Evolutionary conservation across 306 rosid species (phyloP).

Genomic region (Rubus parviflorus): DNA sequence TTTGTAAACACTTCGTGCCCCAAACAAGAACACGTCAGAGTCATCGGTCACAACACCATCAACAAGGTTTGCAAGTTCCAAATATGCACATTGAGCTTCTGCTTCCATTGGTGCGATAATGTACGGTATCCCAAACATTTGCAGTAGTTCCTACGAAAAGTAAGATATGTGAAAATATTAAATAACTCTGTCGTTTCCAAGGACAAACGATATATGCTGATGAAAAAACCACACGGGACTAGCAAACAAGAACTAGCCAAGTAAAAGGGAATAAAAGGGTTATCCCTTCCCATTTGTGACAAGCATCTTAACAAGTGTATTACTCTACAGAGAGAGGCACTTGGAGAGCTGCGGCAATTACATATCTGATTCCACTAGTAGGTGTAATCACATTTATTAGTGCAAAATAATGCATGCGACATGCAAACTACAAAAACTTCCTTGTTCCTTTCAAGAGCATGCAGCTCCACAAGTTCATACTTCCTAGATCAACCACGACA

Average conservation of each 20-base stretch:
- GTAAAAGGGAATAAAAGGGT: neutral
- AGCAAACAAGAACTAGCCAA: neutral
- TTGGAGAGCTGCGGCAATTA: neutral
- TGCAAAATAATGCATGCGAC: too few species aligned
- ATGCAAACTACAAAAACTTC: too few species aligned
- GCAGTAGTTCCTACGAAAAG: slow-evolving; percentile 73
- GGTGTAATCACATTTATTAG: too few species aligned
- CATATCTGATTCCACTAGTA: neutral
- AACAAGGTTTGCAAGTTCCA: slow-evolving; percentile 82
- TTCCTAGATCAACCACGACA: neutral
- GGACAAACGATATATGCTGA: slow-evolving; percentile 10
- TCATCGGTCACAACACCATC: slow-evolving; percentile 99
- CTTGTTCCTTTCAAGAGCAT: neutral
- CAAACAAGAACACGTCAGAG: slow-evolving; percentile 88
- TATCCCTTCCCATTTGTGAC: neutral
- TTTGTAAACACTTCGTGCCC: slow-evolving; percentile 90
- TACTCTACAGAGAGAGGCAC: neutral
- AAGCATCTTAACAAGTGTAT: neutral
- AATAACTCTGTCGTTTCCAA: slow-evolving; percentile 17
- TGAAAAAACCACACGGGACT: slow-evolving; percentile 12
- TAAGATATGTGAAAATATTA: slow-evolving; percentile 23
- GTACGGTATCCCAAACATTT: slow-evolving; percentile 97
- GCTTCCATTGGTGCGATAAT: slow-evolving; percentile 99
- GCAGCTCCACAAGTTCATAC: neutral
- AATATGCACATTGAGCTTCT: slow-evolving; percentile 92